Base-by-base conservation (phyloP, 2,329 filamentous ascomycete species). In the Aureobasidium sp. region DNA sequence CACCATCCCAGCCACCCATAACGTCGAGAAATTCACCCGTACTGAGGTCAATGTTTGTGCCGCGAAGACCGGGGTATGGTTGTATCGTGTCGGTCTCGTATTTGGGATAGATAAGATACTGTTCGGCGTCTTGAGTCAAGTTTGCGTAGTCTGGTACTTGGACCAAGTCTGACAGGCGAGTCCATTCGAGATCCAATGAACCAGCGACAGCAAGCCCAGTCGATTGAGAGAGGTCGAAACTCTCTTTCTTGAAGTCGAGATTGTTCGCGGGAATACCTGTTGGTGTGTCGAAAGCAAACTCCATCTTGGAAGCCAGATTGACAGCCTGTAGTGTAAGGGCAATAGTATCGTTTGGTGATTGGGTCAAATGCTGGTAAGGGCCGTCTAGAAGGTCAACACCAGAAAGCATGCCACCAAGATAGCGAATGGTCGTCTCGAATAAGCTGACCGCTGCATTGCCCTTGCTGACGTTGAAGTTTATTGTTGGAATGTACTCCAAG, bases 391-490 rank as follows among this genome's bases (percentile, higher is more conserved):
- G 79, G 70, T 90, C 88, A 67, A 89, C 87, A 4, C 80, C 89
- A 2, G 91, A 89, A 9, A 96, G 71, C 68, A 96, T 79, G 17
- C 91, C 91, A 11, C 84, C 91, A 0, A 96, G 76, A 69, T 96
- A 96, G 31, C 91, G 86, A 69, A 96, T 96, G 0, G 90, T 96
- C 0, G 90, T 95, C 75, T 96, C 91, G 69, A 96, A 96, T 8
- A 96, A 75, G 40, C 88, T 93, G 53, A 96, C 85, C 11, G 78
- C 74, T 1, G 78, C 73, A 2, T 78, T 69, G 0, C 67, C 63
- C 50, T 67, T 62, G 42, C 66, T 89, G 12, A 79, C 76, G 45
- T 81, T 81, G 70, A 90, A 96, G 73, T 95, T 79, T 68, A 95
- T 87, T 0, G 75, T 82, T 0, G 84, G 81, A 49, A 96, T 82